Base-by-base conservation (phyloP, 371 early-diverging fungal species). In the Apophysomyces elegans region DNA sequence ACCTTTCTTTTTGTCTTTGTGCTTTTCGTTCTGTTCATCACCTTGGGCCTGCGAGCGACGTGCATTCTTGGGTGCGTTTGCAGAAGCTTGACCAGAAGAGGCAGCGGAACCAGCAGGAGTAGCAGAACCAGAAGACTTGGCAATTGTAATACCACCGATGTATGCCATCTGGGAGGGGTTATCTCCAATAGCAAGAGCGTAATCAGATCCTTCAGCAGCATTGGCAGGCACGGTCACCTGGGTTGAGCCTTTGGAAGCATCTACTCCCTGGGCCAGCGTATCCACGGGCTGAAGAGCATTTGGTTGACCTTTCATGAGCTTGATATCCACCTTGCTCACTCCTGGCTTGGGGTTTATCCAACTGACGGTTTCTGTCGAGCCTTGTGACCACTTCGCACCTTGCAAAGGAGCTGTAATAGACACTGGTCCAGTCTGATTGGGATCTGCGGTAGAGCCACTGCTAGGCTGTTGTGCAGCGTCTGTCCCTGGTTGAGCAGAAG, bases 301-400 rank as follows among this genome's bases (percentile, higher is more conserved):
- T 37, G 78, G 62, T 63, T 79, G 73, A 38, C 83, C 80, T 21
- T 71, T 68, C 78, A 84, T 80, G 35, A 83, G 75, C 63, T 75
- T 76, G 12, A 75, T 74, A 4, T 72, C 68, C 38, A 79, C 65
- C n/a, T 71, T 69, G 13, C 59, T 64, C 37, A 74, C 65, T 36
- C 70, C 73, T 2, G 62, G 35, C 62, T 81, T 76, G 2, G 68
- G 65, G 47, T 79, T 72, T 57, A 70, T 69, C 85, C 85, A 84
- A 5, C 73, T 65, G n/a, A 84, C 73, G 12, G 73, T 75, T 43
- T 72, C 71, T 5, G 61, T 18, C 21, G 64, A 44, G 37, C 85
- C 85, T 36, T 77, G 71, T 13, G 66, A 68, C 83, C 83, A 83
- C 16, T 62, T 56, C 36, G 83, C 61, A 9, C 76, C 77, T 38